phyloP scores from a whole-genome alignment of 2,329 filamentous ascomycete genomes.

The Cladosporium sp. region DNA sequence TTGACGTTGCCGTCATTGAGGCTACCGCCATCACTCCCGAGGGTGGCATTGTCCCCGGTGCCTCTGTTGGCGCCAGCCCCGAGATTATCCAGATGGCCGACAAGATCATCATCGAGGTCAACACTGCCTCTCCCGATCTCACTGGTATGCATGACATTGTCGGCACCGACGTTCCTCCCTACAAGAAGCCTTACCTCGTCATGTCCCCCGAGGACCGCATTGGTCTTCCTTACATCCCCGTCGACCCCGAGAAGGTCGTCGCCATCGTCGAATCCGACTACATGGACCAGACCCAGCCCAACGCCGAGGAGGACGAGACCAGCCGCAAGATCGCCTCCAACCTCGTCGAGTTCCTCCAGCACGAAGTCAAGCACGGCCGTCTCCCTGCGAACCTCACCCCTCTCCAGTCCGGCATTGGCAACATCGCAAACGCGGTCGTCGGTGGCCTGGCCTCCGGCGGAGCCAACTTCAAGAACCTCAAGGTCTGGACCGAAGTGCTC shows the following conservation, averaged over 20 bases:
- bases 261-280: constrained; percentile 82
- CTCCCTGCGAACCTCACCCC: constrained; percentile 73
- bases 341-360: constrained; percentile 79
- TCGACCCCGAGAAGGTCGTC: constrained; percentile 79
- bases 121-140: constrained; percentile 78
- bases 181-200: constrained; percentile 78
- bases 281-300: constrained; percentile 69
- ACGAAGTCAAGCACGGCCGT: constrained; percentile 74
- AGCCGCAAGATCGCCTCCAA: constrained; percentile 71
- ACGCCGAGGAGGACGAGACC: constrained; percentile 67
- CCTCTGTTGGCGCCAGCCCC: constrained; percentile 74
- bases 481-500: constrained; percentile 89
- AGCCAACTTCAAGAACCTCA: constrained; percentile 80
- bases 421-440: constrained; percentile 88
- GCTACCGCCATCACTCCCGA: constrained; percentile 83
- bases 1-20: constrained; percentile 78
- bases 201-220: constrained; percentile 83
- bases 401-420: constrained; percentile 83
- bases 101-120: constrained; percentile 82
- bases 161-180: constrained; percentile 76
- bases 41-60: constrained; percentile 81
- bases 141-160: constrained; percentile 89
- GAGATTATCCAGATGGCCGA: constrained; percentile 88
- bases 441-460: constrained; percentile 68
- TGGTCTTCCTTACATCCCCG: constrained; percentile 73